phyloP scores from a whole-genome alignment of 2,329 filamentous ascomycete genomes.

The Apiospora kogelbergensis region DNA sequence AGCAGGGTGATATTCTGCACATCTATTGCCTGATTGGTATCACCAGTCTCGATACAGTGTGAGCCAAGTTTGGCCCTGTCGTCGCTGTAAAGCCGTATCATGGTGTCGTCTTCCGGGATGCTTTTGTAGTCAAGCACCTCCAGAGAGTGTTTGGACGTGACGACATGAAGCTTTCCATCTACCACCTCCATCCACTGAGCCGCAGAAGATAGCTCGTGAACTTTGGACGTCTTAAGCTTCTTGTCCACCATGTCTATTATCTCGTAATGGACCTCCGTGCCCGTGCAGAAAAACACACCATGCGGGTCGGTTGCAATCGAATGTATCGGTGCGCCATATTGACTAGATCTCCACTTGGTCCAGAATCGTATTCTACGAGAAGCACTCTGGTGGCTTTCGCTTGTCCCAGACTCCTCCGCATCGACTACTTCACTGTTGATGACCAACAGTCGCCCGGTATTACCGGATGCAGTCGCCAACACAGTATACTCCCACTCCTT shows the following conservation, averaged over 20 bases:
- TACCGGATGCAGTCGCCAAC: slow-evolving; percentile 46
- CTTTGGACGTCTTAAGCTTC: slow-evolving; percentile 47
- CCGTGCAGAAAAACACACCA: slow-evolving; percentile 56
- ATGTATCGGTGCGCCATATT: slow-evolving; percentile 49
- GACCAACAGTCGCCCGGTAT: slow-evolving; percentile 54
- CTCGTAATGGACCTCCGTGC: slow-evolving; percentile 56
- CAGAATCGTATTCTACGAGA: slow-evolving; percentile 47
- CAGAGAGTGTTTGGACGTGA: slow-evolving; percentile 56
- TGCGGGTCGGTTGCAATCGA: slow-evolving; percentile 55
- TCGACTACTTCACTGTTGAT: slow-evolving; percentile 45
- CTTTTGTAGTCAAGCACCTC: slow-evolving; percentile 51
- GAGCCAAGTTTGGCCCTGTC: slow-evolving; percentile 41
- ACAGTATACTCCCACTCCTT: slow-evolving; percentile 63
- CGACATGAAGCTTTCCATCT: slow-evolving; percentile 47
- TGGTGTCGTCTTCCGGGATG: slow-evolving; percentile 35
- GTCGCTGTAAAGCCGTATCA: slow-evolving; percentile 46
- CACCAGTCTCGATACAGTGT: slow-evolving; percentile 47
- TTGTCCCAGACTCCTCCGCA: slow-evolving; percentile 17
- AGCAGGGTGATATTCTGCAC: slow-evolving; percentile 46
- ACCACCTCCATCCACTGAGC: slow-evolving; percentile 49
- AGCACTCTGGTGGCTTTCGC: slow-evolving; percentile 15
- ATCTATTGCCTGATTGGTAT: slow-evolving; percentile 15
- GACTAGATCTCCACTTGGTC: slow-evolving; percentile 50
- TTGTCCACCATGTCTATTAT: slow-evolving; percentile 51
- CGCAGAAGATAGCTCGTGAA: slow-evolving; percentile 51